Conservation (phyloP, 495 filamentous ascomycete genomes). For the Penicillium desertorum region DNA sequence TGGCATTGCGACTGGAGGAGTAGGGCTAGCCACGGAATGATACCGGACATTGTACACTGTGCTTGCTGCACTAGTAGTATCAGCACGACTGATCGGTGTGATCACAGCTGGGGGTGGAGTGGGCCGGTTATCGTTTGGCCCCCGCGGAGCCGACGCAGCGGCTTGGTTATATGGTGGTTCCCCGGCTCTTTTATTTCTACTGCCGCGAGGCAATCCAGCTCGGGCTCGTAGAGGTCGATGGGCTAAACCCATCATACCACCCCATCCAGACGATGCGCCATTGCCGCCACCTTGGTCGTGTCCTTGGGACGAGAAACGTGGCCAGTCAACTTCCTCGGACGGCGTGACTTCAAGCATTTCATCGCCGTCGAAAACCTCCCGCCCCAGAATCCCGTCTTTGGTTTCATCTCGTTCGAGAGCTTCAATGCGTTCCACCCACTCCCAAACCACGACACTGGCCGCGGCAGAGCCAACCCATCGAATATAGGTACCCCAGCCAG, state of each 20-base stretch:
- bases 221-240: slow-evolving; percentile 43
- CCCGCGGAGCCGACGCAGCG: slow-evolving; percentile 18
- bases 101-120: slow-evolving; percentile 62
- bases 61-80: slow-evolving; percentile 73
- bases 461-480: slow-evolving; percentile 96
- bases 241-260: slow-evolving; percentile 41
- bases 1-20: slow-evolving; percentile 49
- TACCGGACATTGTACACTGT: slow-evolving; percentile 85
- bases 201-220: slow-evolving; percentile 29
- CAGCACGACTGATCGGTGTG: slow-evolving; percentile 74
- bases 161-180: slow-evolving; percentile 18
- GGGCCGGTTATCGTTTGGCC: slow-evolving; percentile 46
- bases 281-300: slow-evolving; percentile 41
- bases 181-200: slow-evolving; percentile 27
- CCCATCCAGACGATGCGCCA: slow-evolving; percentile 47
- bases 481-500: slow-evolving; percentile 96
- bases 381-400: slow-evolving; percentile 90
- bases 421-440: slow-evolving; percentile 99
- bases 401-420: slow-evolving; percentile 92
- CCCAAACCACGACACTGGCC: slow-evolving; percentile 97
- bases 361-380: slow-evolving; percentile 95
- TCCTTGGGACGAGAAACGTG: slow-evolving; percentile 36
- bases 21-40: slow-evolving; percentile 70
- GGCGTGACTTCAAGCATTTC: slow-evolving; percentile 85
- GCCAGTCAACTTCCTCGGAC: slow-evolving; percentile 57